phyloP scores from a whole-genome alignment of 768 basidiomycete species.

The Hericium erinaceus region DNA sequence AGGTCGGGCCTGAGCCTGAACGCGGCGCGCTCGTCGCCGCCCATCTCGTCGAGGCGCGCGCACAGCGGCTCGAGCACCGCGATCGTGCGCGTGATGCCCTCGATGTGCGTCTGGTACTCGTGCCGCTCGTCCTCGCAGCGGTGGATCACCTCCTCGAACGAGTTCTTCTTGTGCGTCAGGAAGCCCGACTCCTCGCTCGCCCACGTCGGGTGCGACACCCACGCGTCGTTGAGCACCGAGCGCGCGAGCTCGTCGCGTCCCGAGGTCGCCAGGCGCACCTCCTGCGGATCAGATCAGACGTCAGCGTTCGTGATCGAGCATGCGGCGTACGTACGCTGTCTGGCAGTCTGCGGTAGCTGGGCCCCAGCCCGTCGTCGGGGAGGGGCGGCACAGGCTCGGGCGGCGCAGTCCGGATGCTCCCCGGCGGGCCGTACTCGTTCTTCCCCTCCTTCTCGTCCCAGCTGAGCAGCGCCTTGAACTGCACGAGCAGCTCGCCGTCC shows the following conservation, averaged over 20 bases:
- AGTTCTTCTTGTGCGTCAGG: constrained; percentile 92
- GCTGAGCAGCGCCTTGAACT: constrained; percentile 82
- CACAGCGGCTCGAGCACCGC: constrained; percentile 83
- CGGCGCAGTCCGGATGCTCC: constrained; percentile 66
- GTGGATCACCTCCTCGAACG: constrained; percentile 91
- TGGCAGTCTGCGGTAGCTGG: constrained; percentile 87
- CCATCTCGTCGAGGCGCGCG: constrained; percentile 80
- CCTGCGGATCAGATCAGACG: constrained; percentile 37
- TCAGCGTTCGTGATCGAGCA: no score
- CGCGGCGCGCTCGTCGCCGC: constrained; percentile 68
- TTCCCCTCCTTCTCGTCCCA: constrained; percentile 62
- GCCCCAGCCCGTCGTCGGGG: constrained; percentile 81
- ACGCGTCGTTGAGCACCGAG: constrained; percentile 92
- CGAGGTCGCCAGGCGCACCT: constrained; percentile 84
- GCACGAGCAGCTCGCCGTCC: constrained; percentile 65
- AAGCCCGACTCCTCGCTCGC: constrained; percentile 95
- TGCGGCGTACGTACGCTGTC: constrained; percentile 56
- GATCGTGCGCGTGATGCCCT: constrained; percentile 85
- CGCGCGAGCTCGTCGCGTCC: constrained; percentile 91
- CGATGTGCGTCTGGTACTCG: constrained; percentile 94
- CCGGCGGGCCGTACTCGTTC: constrained; percentile 62
- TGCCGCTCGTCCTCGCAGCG: constrained; percentile 97
- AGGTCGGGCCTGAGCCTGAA: constrained; percentile 84
- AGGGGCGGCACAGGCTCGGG: constrained; percentile 71
- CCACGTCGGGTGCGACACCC: constrained; percentile 99